Evolutionary conservation across 768 basidiomycete genomes (phyloP), one percentile per base, ranked within the genome.

Genomic region (Tephrocybe rancida): DNA sequence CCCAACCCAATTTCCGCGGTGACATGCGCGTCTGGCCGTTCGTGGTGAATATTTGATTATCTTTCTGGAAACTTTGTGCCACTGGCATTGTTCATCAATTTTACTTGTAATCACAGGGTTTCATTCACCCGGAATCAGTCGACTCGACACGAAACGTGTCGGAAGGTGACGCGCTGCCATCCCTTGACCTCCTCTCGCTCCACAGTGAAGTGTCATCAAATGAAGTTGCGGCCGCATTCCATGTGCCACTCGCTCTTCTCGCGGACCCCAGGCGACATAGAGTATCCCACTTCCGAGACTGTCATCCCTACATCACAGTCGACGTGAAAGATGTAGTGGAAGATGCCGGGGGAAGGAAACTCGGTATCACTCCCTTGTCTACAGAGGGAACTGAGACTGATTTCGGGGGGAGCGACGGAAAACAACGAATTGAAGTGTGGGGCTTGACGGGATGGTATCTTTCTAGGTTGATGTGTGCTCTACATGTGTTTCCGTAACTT

Each of bases 401-500:
- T 35, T 64, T 69, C 34, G 65, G 69, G 47, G 75, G 77, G 46
- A 74, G 80, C 13, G 65, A 68, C 18, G 77, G 74, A 25, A 68
- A 65, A 35, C 69, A 73, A 43, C 72, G 73, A 52, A 67, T 90
- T 14, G 87, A 92, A 62, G 82, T 91, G 24, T 92, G 90, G 88
- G 90, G 91, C 0, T 69, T 92, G 63, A 91, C 91, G 19, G 91
- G 90, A 30, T 92, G 90, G 88, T 92, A 90, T 71, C 73, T 90
- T 48, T 80, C 77, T 42, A 60, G 81, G 44, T 69, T 91, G 60
- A 82, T 90, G 82, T 79, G 74, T 56, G 71, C 69, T 18, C 62
- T 89, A 58, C 69, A 71, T 44, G 71, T 82, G 29, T 80, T 83
- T 63, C 70, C 67, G 55, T 77, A 71, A 56, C 30, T 18, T 27